Evolutionary conservation across 2,329 filamentous ascomycete species (phyloP).

Genomic region (Ascochyta fabae): DNA sequence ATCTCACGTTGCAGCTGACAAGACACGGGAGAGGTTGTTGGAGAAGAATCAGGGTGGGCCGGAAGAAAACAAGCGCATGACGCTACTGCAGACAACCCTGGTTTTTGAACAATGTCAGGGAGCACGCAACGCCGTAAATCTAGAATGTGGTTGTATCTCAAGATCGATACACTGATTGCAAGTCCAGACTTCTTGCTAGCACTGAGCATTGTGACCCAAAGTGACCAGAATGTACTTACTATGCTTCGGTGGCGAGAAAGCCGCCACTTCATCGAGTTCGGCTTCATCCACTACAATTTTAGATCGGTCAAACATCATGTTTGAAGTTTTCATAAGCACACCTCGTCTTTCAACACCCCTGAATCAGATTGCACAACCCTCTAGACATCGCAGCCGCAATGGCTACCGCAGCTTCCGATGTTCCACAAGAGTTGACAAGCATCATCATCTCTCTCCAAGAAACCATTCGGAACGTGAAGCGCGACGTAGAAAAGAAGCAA

Average conservation of each 20-base stretch:
- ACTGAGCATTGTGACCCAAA: background rate
- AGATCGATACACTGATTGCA: too few relatives aligned
- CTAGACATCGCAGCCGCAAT: background rate
- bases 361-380: too few relatives aligned
- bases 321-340: background rate
- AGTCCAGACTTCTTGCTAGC: too few relatives aligned
- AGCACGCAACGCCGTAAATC: too few relatives aligned
- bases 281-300: background rate
- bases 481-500: background rate
- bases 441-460: conserved; percentile 11
- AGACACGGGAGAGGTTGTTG: too few relatives aligned
- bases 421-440: conserved; percentile 9
- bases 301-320: background rate
- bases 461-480: background rate
- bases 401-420: background rate
- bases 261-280: background rate
- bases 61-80: too few relatives aligned
- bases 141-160: too few relatives aligned
- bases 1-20: too few relatives aligned
- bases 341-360: background rate
- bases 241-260: conserved; percentile 2
- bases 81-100: too few relatives aligned
- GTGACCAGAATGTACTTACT: background rate
- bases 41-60: too few relatives aligned
- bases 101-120: too few relatives aligned